Evolutionary conservation across 1,139 yeast species (phyloP).

Genomic region (Kluyveromyces marxianus): DNA sequence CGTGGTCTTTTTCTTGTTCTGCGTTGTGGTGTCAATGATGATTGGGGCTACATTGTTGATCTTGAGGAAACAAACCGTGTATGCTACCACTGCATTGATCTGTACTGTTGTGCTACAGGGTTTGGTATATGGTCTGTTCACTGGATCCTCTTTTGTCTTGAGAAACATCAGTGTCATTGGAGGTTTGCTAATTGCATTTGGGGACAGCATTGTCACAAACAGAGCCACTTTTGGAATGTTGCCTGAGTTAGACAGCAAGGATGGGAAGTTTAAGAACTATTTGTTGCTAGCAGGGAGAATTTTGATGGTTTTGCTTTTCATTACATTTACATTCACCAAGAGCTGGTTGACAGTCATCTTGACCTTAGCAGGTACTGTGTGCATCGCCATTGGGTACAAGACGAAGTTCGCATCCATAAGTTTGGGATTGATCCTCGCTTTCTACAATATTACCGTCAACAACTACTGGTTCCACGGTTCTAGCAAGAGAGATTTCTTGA

Average conservation of each 20-base stretch:
- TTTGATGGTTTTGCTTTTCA: slow-evolving; percentile 73
- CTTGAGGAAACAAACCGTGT: slow-evolving; percentile 58
- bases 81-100: slow-evolving; percentile 66
- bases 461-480: slow-evolving; percentile 80
- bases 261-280: slow-evolving; percentile 71
- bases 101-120: slow-evolving; percentile 81
- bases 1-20: slow-evolving; percentile 59
- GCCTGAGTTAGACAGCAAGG: slow-evolving; percentile 72
- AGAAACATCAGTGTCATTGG: slow-evolving; percentile 90
- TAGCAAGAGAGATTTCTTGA: slow-evolving; percentile 75
- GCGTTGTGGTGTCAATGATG: slow-evolving; percentile 65
- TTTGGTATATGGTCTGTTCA: slow-evolving; percentile 76
- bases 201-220: slow-evolving; percentile 82
- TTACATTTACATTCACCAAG: slow-evolving; percentile 77
- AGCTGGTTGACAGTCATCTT: slow-evolving; percentile 62
- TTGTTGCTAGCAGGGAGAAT: slow-evolving; percentile 84
- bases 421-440: slow-evolving; percentile 62
- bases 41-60: slow-evolving; percentile 68
- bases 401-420: slow-evolving; percentile 84
- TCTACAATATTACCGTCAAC: slow-evolving; percentile 74
- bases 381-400: slow-evolving; percentile 88
- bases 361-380: slow-evolving; percentile 62
- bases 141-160: slow-evolving; percentile 73
- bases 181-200: slow-evolving; percentile 80
- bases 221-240: slow-evolving; percentile 80